phyloP scores from a whole-genome alignment of 176 grass and related monocot genomes.

The Oryza officinalis region DNA sequence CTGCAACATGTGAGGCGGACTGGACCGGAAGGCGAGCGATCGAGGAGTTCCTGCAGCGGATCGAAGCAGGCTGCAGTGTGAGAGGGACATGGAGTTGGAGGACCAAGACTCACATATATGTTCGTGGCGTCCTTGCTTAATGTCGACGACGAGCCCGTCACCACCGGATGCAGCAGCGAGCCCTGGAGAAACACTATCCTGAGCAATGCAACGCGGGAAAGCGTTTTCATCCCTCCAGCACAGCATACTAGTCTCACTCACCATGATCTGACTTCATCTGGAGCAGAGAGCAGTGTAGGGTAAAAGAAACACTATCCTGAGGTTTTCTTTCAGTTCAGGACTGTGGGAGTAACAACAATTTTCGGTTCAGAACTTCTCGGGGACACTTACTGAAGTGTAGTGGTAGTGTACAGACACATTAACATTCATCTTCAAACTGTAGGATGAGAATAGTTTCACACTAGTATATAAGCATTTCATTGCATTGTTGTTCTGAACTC shows the following conservation, averaged over 20 bases:
- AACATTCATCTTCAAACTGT: neutral
- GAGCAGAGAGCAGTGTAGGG: no score
- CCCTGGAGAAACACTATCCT: no score
- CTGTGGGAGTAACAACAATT: neutral
- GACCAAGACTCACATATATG: neutral
- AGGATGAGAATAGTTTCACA: neutral
- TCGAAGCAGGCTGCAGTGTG: neutral
- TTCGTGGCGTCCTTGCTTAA: neutral
- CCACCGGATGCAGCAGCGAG: neutral
- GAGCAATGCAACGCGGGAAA: slow-evolving; percentile 20
- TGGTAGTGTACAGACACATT: neutral
- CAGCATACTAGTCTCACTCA: slow-evolving; percentile 2
- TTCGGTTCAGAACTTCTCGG: neutral
- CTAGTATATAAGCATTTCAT: neutral
- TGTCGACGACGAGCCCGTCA: neutral
- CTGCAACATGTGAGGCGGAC: slow-evolving; percentile 30
- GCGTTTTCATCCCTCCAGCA: no score
- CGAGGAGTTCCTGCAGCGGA: slow-evolving; percentile 18
- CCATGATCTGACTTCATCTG: neutral
- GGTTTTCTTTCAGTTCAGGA: neutral
- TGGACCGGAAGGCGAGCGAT: slow-evolving; percentile 35
- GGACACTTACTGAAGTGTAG: no score
- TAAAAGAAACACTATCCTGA: neutral
- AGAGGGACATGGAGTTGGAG: slow-evolving; percentile 13
- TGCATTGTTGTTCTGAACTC: neutral